phyloP scores from a whole-genome alignment of 2,329 filamentous ascomycete genomes.

The Waltergamsia citrina region DNA sequence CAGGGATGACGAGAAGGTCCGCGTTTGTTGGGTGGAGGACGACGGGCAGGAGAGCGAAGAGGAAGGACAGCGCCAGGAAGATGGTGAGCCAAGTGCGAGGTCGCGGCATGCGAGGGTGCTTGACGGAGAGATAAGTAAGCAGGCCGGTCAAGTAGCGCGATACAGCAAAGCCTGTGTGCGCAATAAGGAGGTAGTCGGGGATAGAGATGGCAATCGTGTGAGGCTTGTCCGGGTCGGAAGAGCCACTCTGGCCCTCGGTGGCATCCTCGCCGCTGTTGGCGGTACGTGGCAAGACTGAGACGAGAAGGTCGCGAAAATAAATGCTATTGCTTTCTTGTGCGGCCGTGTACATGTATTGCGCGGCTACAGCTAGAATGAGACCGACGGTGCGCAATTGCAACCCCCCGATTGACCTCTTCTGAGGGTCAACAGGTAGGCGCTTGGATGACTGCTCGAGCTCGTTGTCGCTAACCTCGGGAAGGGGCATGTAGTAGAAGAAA shows the following conservation, averaged over 20 bases:
- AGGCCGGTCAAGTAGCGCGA: conserved; percentile 61
- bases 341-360: conserved; percentile 73
- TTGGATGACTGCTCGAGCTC: conserved; percentile 41
- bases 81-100: conserved; percentile 62
- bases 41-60: conserved; percentile 41
- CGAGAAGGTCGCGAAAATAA: conserved; percentile 46
- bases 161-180: conserved; percentile 62
- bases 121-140: conserved; percentile 49
- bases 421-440: conserved; percentile 38
- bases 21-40: conserved; percentile 32
- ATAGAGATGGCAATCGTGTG: conserved; percentile 41
- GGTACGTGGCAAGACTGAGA: conserved; percentile 24
- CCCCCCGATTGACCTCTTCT: conserved; percentile 37
- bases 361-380: conserved; percentile 61
- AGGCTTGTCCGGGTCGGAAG: conserved; percentile 16
- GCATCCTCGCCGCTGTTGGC: conserved; percentile 11
- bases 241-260: conserved; percentile 17
- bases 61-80: conserved; percentile 49
- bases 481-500: conserved; percentile 59
- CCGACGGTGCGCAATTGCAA: conserved; percentile 44
- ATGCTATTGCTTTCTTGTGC: conserved; percentile 59
- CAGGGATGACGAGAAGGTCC: conserved; percentile 46
- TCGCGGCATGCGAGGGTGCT: conserved; percentile 41
- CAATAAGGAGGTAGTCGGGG: conserved; percentile 61
- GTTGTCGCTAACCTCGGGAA: conserved; percentile 49